Evolutionary conservation across 495 filamentous ascomycete genomes (phyloP), one percentile per base, ranked within the genome.

Genomic region (Eremomyces bilateralis): DNA sequence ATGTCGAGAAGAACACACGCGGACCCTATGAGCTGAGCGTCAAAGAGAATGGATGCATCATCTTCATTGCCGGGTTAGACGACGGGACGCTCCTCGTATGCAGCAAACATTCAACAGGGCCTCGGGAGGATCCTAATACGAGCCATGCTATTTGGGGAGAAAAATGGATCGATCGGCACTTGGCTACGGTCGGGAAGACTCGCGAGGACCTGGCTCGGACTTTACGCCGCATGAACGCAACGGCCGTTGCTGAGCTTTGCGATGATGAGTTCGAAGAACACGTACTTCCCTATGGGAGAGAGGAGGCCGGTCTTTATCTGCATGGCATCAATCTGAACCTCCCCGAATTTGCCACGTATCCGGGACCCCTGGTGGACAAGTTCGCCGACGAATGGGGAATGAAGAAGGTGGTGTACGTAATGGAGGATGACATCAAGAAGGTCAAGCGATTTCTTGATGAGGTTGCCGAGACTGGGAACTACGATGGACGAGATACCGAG

Each of bases 1-100:
- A 79, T 50, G 77, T 97, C 35, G 59, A 75, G 45, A 56, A 54
- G 4, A 65, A 79, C 29, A 95, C 88, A 1, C 59, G 69, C 40
- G 84, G 80, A 1, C 90, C 88, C 0, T 97, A 95, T 44, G 90
- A 97, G 56, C 62, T 95, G 18, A 93, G 80, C 35, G 65, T 95
- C 40, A 97, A 97, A 56, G 88, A 97, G 52, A 97, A 97, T 51
- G 88, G 88, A 5, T 97, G 88, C 47, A 97, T 97, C 53, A 94
- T 97, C 30, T 97, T 97, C 59, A 78, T 95, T 30, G 77, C 80
- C 17, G 88, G 81, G 5, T 61, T 97, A 17, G 76, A 88, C 44
- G 83, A 90, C 44, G 84, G 65, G 29, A 77, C 76, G 1, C 58
- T 97, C 17, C 60, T 97, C 4, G 83, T 95, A 13, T 95, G 85